Base-by-base conservation (phyloP, 2,329 filamentous ascomycete genomes). In the Fusarium heterosporum region DNA sequence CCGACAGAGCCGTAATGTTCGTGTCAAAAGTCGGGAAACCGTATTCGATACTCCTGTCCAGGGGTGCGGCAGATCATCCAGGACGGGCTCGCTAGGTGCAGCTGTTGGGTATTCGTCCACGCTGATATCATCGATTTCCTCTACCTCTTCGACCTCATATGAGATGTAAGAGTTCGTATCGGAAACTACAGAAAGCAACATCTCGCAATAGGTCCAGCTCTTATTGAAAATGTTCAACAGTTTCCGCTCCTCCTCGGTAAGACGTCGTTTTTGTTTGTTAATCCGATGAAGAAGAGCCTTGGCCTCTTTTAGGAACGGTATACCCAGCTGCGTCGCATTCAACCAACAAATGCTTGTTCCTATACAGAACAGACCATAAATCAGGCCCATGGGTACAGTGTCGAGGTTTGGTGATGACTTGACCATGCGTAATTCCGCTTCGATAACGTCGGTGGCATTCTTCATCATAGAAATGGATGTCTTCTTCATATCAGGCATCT, bases 341-440 rank as follows among this genome's bases (percentile, higher is more conserved):
- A 81, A 61, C 79, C 79, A 81, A 51, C 78, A 79, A 0, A 79
- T 72, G 1, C 77, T 78, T 2, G 79, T 80, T 0, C 78, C 78
- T 14, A 81, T 71, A 30, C 79, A 81, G 48, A 79, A 80, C 0
- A 81, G 69, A 0, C 78, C 73, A 4, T 79, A 77, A 4, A 81
- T 67, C 1, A 80, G 63, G 7, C 77, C 77, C 1, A 78, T 74
- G 0, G 78, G 79, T 0, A 81, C 63, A 0, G 57, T 61, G 1
- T 68, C 55, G 0, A 68, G 55, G 22, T 36, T 61, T 3, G 51
- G 68, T 19, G 42, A 62, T 40, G 55, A 47, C 68, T 65, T 72
- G 9, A 71, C 66, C 2, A 70, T 46, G 3, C 59, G 48, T 0
- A 80, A 66, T 47, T 80, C 78, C 2, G 62, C 68, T 29, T 79